phyloP scores from a whole-genome alignment of 352 stramenopile genomes.

The Globisporangium cystogenes region DNA sequence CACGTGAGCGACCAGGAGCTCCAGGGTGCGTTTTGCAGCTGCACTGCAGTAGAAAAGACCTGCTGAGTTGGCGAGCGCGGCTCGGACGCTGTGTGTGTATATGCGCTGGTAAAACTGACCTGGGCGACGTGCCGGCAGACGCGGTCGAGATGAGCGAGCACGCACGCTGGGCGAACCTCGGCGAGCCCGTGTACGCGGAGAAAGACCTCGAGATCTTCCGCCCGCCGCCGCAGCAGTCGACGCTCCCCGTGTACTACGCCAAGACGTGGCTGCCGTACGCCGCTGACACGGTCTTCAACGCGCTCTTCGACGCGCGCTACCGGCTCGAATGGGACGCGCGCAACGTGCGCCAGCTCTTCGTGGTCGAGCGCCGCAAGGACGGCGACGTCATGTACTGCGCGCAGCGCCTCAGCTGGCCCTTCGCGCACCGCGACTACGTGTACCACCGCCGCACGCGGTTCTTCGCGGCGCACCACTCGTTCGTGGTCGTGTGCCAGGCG shows the following conservation, averaged over 20 bases:
- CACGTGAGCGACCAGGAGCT: slow-evolving; percentile 52
- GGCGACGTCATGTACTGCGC: slow-evolving; percentile 67
- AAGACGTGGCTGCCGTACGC: slow-evolving; percentile 68
- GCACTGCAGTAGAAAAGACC: too few relatives aligned
- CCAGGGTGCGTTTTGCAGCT: slow-evolving; percentile 39
- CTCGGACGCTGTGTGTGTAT: neutral
- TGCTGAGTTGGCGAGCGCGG: too few relatives aligned
- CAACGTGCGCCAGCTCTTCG: slow-evolving; percentile 33
- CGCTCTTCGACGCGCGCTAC: slow-evolving; percentile 53
- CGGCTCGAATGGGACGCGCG: slow-evolving; percentile 43
- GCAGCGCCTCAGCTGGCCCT: slow-evolving; percentile 54
- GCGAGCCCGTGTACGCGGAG: slow-evolving; percentile 63
- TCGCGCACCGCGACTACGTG: slow-evolving; percentile 75
- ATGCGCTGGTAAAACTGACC: neutral
- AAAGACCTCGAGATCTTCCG: slow-evolving; percentile 76
- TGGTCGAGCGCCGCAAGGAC: slow-evolving; percentile 38
- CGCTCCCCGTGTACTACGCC: slow-evolving; percentile 58
- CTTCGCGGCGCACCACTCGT: slow-evolving; percentile 42
- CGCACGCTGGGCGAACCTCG: slow-evolving; percentile 49
- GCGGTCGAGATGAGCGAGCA: slow-evolving; percentile 64
- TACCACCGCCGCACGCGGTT: slow-evolving; percentile 59
- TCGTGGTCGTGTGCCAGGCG: slow-evolving; percentile 61
- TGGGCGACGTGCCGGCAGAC: slow-evolving; percentile 17
- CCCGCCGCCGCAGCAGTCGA: slow-evolving; percentile 37
- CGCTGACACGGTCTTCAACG: slow-evolving; percentile 68